These are phyloP conservation scores for Coemansia sp. DNA, from an alignment of 192 early-diverging fungal genomes.

Conservation along the genomic window DNA sequence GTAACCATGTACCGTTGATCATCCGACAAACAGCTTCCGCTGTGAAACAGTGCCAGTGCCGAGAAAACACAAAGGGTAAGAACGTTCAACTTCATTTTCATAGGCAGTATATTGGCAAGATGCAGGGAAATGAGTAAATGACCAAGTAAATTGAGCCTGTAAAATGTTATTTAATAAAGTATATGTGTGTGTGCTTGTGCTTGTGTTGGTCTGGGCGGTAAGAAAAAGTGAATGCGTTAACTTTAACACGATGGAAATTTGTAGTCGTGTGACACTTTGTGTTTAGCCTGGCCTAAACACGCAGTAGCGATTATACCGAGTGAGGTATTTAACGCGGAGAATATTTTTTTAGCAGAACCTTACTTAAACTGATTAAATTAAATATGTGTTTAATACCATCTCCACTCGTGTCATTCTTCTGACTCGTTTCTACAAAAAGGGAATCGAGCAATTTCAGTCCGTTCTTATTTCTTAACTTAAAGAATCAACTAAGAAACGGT, in stretches of 20 bases:
- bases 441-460: too few species aligned
- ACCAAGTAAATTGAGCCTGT: neutral
- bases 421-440: too few species aligned
- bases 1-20: constrained; percentile 14
- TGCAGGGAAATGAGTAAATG: neutral
- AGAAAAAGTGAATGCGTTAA: too few species aligned
- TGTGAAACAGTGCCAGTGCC: neutral
- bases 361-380: neutral
- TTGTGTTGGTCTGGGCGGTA: neutral
- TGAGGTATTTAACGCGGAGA: too few species aligned
- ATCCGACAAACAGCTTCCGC: constrained; percentile 10
- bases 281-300: constrained; percentile 1
- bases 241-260: neutral
- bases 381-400: too few species aligned
- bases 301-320: neutral
- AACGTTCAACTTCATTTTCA: neutral
- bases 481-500: too few species aligned
- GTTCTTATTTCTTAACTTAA: too few species aligned
- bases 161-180: neutral
- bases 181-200: neutral
- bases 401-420: too few species aligned
- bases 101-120: too few species aligned
- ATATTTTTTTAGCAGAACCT: too few species aligned
- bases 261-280: neutral
- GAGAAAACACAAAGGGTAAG: neutral